phyloP scores from a whole-genome alignment of 169 alveolate genomes.

The Babesia gibsoni region DNA sequence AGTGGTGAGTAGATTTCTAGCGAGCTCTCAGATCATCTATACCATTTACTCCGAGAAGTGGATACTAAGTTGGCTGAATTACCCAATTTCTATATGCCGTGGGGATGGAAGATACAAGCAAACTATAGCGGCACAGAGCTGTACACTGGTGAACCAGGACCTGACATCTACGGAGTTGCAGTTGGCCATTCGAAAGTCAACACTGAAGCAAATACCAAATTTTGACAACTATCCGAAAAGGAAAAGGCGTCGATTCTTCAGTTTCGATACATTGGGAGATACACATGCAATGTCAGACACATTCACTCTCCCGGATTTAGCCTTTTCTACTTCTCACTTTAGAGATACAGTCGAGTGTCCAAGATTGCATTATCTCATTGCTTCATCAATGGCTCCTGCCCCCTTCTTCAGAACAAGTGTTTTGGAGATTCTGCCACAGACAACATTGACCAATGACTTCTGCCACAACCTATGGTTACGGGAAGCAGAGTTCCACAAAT shows the following conservation, averaged over 20 bases:
- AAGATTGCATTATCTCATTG: conserved; percentile 69
- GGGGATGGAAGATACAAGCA: conserved; percentile 56
- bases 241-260: conserved; percentile 6
- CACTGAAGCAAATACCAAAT: conserved; percentile 31
- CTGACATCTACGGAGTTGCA: conserved; percentile 51
- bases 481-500: conserved; percentile 25
- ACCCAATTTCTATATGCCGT: conserved; percentile 59
- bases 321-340: conserved; percentile 52
- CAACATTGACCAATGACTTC: conserved; percentile 66
- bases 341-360: conserved; percentile 67
- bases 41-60: conserved; percentile 56
- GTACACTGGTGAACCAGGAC: conserved; percentile 55
- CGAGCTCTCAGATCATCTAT: conserved; percentile 51
- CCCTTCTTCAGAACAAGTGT: conserved; percentile 82
- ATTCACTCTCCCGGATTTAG: conserved; percentile 52
- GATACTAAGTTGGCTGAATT: conserved; percentile 59
- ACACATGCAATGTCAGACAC: conserved; percentile 48
- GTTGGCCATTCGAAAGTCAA: conserved; percentile 43
- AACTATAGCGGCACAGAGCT: conserved; percentile 48
- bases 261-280: conserved; percentile 29
- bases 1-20: conserved; percentile 31
- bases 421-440: conserved; percentile 76
- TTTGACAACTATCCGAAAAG: conserved; percentile 34
- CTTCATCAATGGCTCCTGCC: conserved; percentile 79
- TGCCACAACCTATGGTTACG: conserved; percentile 61